Conservation (phyloP, 441 rosid species). For the Mallotus japonicus region DNA sequence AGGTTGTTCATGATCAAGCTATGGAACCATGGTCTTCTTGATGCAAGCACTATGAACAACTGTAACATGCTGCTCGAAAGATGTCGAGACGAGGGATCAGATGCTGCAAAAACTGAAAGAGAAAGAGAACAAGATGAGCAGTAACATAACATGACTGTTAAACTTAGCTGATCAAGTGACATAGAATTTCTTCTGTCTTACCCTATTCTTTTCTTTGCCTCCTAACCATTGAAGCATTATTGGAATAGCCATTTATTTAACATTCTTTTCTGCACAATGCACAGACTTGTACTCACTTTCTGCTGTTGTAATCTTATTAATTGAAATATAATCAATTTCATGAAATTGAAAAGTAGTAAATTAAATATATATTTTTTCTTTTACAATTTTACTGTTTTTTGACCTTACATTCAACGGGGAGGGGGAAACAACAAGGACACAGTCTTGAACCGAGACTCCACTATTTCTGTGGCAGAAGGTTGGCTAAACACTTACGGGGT, state of each 20-base stretch:
- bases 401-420: no score
- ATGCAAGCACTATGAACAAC: conserved; percentile 57
- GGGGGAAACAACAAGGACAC: no score
- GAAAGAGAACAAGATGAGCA: background rate
- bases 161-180: conserved; percentile 2
- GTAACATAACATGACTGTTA: background rate
- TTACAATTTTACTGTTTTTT: no score
- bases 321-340: no score
- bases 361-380: no score
- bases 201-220: conserved; percentile 24
- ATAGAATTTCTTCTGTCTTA: background rate
- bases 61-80: conserved; percentile 49
- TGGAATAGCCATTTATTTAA: background rate
- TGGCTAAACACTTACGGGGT: no score
- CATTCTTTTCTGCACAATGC: conserved; percentile 18
- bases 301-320: conserved; percentile 19
- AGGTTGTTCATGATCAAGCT: conserved; percentile 67
- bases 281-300: conserved; percentile 5
- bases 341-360: no score
- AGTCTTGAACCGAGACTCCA: no score
- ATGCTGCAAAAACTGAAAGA: conserved; percentile 30
- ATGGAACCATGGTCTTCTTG: conserved; percentile 78
- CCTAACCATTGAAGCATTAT: conserved; percentile 13
- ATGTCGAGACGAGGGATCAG: conserved; percentile 30
- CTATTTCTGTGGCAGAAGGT: no score